phyloP scores from a whole-genome alignment of 305 asterid genomes.

The Solanum hybrid region DNA sequence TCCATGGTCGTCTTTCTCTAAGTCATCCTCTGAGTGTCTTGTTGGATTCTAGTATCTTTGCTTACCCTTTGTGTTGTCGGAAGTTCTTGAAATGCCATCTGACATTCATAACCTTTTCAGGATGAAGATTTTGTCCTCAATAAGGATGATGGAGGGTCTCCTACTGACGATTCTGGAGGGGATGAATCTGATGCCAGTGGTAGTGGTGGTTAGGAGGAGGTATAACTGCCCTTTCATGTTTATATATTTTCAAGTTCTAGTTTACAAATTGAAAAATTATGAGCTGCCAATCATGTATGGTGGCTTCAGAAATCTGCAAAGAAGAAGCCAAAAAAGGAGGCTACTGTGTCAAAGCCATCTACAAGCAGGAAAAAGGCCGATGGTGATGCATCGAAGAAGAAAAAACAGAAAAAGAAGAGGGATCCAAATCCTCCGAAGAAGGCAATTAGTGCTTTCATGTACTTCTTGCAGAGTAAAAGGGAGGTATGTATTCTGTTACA shows the following conservation, averaged over 20 bases:
- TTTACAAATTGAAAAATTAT: not conserved
- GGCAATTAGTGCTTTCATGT: slow-evolving; percentile 80
- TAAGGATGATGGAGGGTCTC: slow-evolving; percentile 82
- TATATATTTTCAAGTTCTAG: not conserved
- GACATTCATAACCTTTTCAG: slow-evolving; percentile 21
- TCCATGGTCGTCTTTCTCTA: not conserved
- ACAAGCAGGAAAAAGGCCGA: slow-evolving; percentile 57
- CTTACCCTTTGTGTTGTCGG: not conserved
- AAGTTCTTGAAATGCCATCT: not conserved
- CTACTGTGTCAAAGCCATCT: slow-evolving; percentile 49
- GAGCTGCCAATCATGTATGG: slow-evolving; percentile 9
- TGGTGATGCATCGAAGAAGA: slow-evolving; percentile 66
- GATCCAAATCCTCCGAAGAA: slow-evolving; percentile 96
- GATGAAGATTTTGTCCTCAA: slow-evolving; percentile 79
- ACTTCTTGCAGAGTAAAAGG: slow-evolving; percentile 72
- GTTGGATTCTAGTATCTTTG: not conserved
- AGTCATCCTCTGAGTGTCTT: not conserved
- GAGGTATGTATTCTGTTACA: slow-evolving; percentile 44
- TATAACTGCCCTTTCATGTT: not conserved
- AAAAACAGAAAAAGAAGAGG: slow-evolving; percentile 81
- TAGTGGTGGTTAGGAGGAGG: slow-evolving; percentile 71
- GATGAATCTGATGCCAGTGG: slow-evolving; percentile 75
- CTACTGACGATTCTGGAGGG: slow-evolving; percentile 94
- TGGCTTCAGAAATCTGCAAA: slow-evolving; percentile 46
- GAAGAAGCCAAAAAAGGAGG: slow-evolving; percentile 58